Evolutionary conservation across 768 basidiomycete species (phyloP).

Genomic region (Tylopilus cervinicoccineus): DNA sequence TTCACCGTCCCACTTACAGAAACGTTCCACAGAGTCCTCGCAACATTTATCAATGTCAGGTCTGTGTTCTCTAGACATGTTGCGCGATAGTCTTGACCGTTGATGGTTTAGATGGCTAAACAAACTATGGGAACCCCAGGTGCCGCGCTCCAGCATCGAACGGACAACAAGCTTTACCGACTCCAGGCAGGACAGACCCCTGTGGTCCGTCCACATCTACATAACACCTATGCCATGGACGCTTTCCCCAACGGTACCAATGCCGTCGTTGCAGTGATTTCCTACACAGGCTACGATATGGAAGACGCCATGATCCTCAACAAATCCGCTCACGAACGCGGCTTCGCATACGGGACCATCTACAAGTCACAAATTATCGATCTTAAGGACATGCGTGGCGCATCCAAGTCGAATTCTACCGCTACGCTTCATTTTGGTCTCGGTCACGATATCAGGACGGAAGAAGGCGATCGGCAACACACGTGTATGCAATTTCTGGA

Average conservation of each 20-base stretch:
- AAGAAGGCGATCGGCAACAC: constrained; percentile 45
- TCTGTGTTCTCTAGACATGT: constrained; percentile 26
- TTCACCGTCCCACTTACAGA: neutral
- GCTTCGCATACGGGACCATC: constrained; percentile 93
- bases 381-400: constrained; percentile 73
- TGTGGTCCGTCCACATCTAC: constrained; percentile 85
- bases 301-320: constrained; percentile 99
- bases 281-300: constrained; percentile 99
- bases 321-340: constrained; percentile 97
- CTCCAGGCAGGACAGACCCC: constrained; percentile 95
- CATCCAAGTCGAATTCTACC: constrained; percentile 49
- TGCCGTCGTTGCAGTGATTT: constrained; percentile 98
- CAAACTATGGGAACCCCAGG: constrained; percentile 99
- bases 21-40: constrained; percentile 60
- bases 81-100: constrained; percentile 4
- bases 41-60: constrained; percentile 93
- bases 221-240: constrained; percentile 97
- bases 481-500: constrained; percentile 57
- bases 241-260: constrained; percentile 98
- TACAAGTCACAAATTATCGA: constrained; percentile 95
- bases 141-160: constrained; percentile 85
- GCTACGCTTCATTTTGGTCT: constrained; percentile 88
- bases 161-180: constrained; percentile 97
- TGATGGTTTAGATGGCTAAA: constrained; percentile 88
- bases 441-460: constrained; percentile 63